phyloP scores from a whole-genome alignment of 2,329 filamentous ascomycete species.

The Clarireedia homoeocarpa region DNA sequence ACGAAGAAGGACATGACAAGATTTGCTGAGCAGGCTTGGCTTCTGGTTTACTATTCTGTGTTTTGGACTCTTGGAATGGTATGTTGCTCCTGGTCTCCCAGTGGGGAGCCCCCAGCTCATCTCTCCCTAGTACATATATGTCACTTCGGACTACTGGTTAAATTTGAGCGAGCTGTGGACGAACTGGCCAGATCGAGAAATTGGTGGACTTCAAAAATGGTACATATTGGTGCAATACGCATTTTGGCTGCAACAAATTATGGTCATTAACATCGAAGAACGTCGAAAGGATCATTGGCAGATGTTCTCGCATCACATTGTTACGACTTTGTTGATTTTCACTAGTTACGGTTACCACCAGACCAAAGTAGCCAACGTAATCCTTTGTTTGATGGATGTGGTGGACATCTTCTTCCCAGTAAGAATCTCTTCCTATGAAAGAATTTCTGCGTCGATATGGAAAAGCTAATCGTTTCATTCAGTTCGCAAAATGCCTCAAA shows the following conservation, averaged over 20 bases:
- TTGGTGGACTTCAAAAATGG: conserved; percentile 68
- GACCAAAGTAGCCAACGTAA: conserved; percentile 79
- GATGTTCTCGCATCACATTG: conserved; percentile 91
- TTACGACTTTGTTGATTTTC: conserved; percentile 75
- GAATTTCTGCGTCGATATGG: neutral
- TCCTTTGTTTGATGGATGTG: conserved; percentile 88
- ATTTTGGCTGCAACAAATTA: conserved; percentile 90
- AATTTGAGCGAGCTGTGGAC: conserved; percentile 75
- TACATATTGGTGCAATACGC: conserved; percentile 87
- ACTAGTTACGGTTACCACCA: conserved; percentile 81
- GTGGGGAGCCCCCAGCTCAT: conserved; percentile 15
- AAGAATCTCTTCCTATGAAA: conserved; percentile 16
- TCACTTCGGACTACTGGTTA: conserved; percentile 68
- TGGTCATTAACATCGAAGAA: conserved; percentile 92
- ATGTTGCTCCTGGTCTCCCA: conserved; percentile 28
- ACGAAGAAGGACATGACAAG: conserved; percentile 70
- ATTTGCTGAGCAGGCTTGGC: conserved; percentile 92
- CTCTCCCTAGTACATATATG: conserved; percentile 63
- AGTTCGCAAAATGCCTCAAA: conserved; percentile 90
- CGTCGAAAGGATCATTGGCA: conserved; percentile 90
- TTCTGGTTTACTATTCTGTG: conserved; percentile 71
- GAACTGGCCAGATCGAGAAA: conserved; percentile 72
- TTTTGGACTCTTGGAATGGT: conserved; percentile 85
- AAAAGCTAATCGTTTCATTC: conserved; percentile 7
- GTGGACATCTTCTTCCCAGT: conserved; percentile 85